phyloP scores from a whole-genome alignment of 176 grass and related monocot genomes.

The Saccharum spontaneum region DNA sequence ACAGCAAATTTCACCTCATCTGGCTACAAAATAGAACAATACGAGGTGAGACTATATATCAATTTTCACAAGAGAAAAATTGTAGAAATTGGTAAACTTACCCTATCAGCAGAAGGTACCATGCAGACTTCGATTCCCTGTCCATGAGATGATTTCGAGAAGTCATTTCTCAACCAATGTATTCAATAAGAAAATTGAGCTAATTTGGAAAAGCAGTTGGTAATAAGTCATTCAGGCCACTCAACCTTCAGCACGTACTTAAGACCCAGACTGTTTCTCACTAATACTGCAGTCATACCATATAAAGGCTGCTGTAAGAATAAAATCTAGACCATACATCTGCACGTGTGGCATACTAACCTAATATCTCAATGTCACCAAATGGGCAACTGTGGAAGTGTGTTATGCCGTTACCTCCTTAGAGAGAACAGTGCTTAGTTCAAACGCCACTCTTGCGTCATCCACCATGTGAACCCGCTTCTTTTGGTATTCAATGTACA shows the following conservation, averaged over 20 bases:
- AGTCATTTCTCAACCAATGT: not conserved
- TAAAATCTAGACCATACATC: constrained; percentile 12
- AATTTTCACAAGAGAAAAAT: constrained; percentile 1
- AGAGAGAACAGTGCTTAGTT: constrained; percentile 84
- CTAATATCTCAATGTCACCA: not conserved
- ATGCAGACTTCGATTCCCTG: constrained; percentile 54
- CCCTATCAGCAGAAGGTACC: constrained; percentile 12
- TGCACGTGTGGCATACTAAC: not conserved
- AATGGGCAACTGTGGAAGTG: not conserved
- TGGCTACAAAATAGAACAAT: constrained; percentile 46
- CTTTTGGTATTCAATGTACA: constrained; percentile 85
- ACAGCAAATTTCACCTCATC: constrained; percentile 96
- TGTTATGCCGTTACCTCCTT: constrained; percentile 60
- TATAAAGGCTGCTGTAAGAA: not conserved
- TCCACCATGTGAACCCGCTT: constrained; percentile 58
- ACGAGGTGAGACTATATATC: constrained; percentile 8
- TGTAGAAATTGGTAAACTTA: constrained; percentile 5
- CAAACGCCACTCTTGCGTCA: constrained; percentile 86
- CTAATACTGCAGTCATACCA: not conserved
- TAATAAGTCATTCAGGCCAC: not conserved
- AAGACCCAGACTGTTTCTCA: not conserved
- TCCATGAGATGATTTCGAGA: constrained; percentile 11
- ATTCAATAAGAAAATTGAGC: not conserved
- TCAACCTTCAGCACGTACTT: not conserved
- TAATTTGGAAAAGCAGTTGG: constrained; percentile 1